Evolutionary conservation across 2,329 filamentous ascomycete genomes (phyloP), one percentile per base, ranked within the genome.

Genomic region (Ceratocystis papillata): DNA sequence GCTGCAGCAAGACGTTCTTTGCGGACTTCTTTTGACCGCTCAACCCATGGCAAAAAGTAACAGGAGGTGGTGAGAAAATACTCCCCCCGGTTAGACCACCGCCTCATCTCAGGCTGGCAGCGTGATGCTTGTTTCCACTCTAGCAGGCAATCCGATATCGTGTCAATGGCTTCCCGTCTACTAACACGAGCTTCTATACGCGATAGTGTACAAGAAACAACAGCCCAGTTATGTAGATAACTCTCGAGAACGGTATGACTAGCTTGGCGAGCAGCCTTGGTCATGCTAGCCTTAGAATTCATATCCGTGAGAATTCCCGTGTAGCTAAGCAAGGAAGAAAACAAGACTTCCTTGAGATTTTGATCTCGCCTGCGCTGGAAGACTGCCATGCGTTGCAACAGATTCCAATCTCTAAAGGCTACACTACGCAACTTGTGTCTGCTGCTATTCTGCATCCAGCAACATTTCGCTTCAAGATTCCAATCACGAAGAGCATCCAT

Each of bases 41-140:
- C 67, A 6, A 70, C 65, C 76, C 76, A 77, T 20, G 65, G 68
- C 15, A 73, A 69, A 41, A 76, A 72, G 2, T 68, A 65, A 30
- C 70, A 69, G 7, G 67, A 69, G 1, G 73, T 72, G 17, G 71
- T 69, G 20, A 73, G 65, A 69, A 73, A 76, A 33, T 65, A 69
- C 59, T 65, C 62, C 17, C 69, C 69, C 20, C 69, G 64, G 10
- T 17, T 53, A 3, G 69, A 68, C 69, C 69, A 69, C 15, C 69
- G 64, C 44, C 53, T 53, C 69, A 69, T 69, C 30, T 69, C 67
- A 12, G 64, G 45, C 20, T 63, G 33, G 12, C 65, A 64, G 17
- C 37, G 17, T 10, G 44, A 28, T 7, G 62, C 30, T 2, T 63
- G 48, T 22, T 61, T 46, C 69, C 69, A 69, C n/a, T 62, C n/a